Base-by-base conservation (phyloP, 768 basidiomycete species). In the Tulasnella sp. region DNA sequence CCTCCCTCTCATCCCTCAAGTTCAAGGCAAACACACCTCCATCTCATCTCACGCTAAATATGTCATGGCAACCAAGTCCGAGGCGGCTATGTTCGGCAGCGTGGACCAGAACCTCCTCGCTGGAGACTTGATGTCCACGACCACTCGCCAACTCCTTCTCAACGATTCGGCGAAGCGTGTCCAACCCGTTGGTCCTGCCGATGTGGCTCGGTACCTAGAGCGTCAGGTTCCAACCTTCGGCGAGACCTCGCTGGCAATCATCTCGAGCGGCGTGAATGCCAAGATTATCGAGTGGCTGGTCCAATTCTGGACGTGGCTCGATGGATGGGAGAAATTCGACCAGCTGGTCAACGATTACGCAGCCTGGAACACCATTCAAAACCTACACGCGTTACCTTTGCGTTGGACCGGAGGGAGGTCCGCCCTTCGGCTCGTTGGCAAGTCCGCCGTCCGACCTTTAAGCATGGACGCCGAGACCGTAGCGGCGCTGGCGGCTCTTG, bases 241-340 rank as follows among this genome's bases (percentile, higher is more conserved):
- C 20, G 11, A 7, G 31, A 40, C 14, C 7, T 18, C 31, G n/a
- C 18, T 34, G 12, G 76, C 48, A 9, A 46, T 1, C 2, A 28
- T 76, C 28, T n/a, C 76, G 48, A 80, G 78, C 41, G 80, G 81
- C 7, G 82, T 84, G 50, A 80, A 81, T 11, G 76, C 48, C 7
- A 73, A 82, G 14, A 40, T 20, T 6, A 78, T 87, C 24, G 64
- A 79, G 7, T 89, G 88, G 87, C 78, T 89, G n/a, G 83, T 85
- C 0, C 75, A 78, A 1, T 90, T 89, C 80, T 90, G 89, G 90
- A 58, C 76, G 3, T 90, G 89, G 89, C 75, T 88, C 69, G 83
- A 81, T 8, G 79, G 44, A 0, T 89, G 86, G 84, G 28, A 76
- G 0, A 80, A 75, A 12, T 75, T 50, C 3, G 22, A 42, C 12